Evolutionary conservation across 2,329 filamentous ascomycete genomes (phyloP).

Genomic region (Falciphora oryzae): DNA sequence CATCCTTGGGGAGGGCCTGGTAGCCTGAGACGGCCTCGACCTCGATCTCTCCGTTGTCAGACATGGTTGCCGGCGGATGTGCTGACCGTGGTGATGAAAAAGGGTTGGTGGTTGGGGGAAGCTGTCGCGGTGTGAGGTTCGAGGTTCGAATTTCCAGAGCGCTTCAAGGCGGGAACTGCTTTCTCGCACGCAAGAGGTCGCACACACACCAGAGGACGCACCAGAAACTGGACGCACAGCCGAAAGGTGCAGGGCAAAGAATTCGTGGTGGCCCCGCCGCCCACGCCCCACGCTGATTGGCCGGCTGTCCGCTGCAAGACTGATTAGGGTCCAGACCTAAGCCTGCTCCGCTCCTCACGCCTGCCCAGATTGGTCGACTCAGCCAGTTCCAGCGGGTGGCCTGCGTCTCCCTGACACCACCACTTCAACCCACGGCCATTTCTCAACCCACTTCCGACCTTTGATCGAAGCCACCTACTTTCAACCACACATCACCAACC

Average conservation of each 20-base stretch:
- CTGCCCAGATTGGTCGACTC: not conserved
- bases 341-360: conserved; percentile 1
- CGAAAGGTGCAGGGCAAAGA: not conserved
- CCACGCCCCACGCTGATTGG: not conserved
- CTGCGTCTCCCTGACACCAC: not conserved
- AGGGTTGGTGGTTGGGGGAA: conserved; percentile 16
- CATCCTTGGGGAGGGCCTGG: conserved; percentile 87
- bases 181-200: conserved; percentile 1
- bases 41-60: conserved; percentile 92
- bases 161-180: not conserved
- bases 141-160: conserved; percentile 4
- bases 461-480: not conserved
- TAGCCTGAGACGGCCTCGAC: conserved; percentile 72
- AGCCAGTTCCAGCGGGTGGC: too few species aligned
- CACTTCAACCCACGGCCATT: not conserved
- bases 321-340: conserved; percentile 10
- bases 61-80: conserved; percentile 60
- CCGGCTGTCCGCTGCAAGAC: not conserved
- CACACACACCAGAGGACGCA: not conserved
- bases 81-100: conserved; percentile 23
- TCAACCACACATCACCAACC: conserved; percentile 19
- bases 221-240: not conserved
- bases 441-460: not conserved
- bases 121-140: conserved; percentile 2
- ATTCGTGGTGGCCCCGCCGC: conserved; percentile 8